These are phyloP conservation scores for Saussurea involucrata DNA, from an alignment of 129 eudicot species.

Conservation along the genomic window DNA sequence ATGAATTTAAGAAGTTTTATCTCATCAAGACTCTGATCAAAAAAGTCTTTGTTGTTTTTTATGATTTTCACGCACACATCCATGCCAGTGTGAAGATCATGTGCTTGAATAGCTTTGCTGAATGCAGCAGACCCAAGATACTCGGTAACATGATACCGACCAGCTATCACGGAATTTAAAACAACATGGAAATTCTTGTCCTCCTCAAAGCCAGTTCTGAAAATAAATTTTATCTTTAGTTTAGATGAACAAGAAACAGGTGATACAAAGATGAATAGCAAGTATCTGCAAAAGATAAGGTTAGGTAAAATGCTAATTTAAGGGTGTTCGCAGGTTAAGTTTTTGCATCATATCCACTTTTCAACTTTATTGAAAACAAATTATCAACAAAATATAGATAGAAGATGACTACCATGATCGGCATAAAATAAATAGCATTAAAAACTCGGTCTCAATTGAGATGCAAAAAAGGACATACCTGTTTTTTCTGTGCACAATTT, in stretches of 20 bases:
- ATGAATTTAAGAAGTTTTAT: conserved; percentile 95
- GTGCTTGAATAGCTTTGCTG: conserved; percentile 99
- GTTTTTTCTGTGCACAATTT: conserved; percentile 96
- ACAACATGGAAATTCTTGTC: conserved; percentile 96
- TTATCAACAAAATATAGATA: conserved; percentile 1
- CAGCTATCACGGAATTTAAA: conserved; percentile 87
- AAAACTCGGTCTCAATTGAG: neutral
- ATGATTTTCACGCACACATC: conserved; percentile 97
- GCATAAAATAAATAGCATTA: conserved; percentile 2
- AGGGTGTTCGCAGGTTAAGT: neutral
- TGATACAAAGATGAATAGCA: neutral
- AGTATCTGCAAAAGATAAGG: neutral
- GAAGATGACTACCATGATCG: neutral
- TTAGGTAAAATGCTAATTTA: neutral
- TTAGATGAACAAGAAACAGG: conserved; percentile 1
- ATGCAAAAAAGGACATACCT: conserved; percentile 46
- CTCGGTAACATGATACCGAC: conserved; percentile 98
- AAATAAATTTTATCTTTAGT: conserved; percentile 11
- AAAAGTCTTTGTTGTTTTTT: conserved; percentile 94
- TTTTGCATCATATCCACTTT: neutral
- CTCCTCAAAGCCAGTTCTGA: conserved; percentile 99
- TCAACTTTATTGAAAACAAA: neutral
- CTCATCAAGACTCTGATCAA: conserved; percentile 99
- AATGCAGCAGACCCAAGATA: conserved; percentile 99
- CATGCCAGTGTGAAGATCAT: conserved; percentile 97